phyloP scores from a whole-genome alignment of 2,329 filamentous ascomycete species.

The Scedosporium boydii region DNA sequence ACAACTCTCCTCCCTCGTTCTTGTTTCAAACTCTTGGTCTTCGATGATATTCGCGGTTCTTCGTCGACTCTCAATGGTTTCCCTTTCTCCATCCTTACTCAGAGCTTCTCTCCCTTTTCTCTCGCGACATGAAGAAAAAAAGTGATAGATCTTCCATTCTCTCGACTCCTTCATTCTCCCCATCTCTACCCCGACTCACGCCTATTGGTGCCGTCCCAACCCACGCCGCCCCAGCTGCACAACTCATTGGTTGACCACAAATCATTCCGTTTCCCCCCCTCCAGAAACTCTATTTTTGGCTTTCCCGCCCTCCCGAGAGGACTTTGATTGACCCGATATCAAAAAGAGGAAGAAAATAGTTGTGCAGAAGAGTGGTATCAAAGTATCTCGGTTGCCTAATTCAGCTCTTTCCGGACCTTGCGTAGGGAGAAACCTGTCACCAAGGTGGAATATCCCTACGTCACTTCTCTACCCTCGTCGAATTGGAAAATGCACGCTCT shows the following conservation, averaged over 20 bases:
- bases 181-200: background rate
- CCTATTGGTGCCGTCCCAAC: background rate
- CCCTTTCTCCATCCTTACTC: background rate
- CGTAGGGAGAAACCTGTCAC: too few species aligned
- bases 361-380: background rate
- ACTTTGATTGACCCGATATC: too few species aligned
- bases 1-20: background rate
- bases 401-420: too few species aligned
- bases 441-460: too few species aligned
- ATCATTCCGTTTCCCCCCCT: background rate
- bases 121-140: too few species aligned
- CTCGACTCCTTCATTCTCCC: background rate
- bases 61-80: background rate
- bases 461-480: too few species aligned
- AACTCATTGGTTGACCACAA: background rate
- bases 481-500: too few species aligned
- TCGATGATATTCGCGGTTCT: background rate
- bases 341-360: background rate
- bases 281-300: background rate
- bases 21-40: background rate
- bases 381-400: too few species aligned
- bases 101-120: too few species aligned
- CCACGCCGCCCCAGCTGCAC: background rate
- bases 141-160: background rate
- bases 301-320: too few species aligned